phyloP scores from a whole-genome alignment of 345 rosid species.

The Brassica carinata region DNA sequence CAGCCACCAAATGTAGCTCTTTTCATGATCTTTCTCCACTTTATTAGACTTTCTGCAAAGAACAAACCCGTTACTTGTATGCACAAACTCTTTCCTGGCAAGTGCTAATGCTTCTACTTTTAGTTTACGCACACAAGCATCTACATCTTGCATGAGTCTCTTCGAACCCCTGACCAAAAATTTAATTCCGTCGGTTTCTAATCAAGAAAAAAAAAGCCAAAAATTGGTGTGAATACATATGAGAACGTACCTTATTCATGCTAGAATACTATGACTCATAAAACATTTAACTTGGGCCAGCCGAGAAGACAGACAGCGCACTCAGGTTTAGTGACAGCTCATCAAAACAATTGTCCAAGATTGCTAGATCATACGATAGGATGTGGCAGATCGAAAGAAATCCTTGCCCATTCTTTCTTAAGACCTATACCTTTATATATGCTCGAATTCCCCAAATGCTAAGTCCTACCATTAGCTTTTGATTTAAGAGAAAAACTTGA shows the following conservation, averaged over 20 bases:
- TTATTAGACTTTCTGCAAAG: too few species aligned
- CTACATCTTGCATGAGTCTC: neutral
- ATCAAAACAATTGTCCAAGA: too few species aligned
- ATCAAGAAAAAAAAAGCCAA: neutral
- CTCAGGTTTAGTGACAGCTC: too few species aligned
- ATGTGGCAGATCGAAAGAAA: too few species aligned
- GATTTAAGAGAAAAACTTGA: conserved; percentile 19
- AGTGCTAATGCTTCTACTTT: neutral
- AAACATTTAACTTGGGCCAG: neutral
- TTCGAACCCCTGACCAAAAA: neutral
- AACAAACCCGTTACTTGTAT: too few species aligned
- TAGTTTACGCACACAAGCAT: neutral
- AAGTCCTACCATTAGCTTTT: conserved; percentile 40
- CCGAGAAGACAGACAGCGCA: too few species aligned
- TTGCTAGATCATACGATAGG: too few species aligned
- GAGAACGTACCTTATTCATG: neutral
- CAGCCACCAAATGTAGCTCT: too few species aligned
- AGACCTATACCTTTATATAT: conserved; percentile 22
- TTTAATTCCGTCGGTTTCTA: neutral
- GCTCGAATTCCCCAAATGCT: conserved; percentile 12
- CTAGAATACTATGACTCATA: conserved; percentile 4
- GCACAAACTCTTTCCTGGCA: neutral
- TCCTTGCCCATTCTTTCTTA: too few species aligned
- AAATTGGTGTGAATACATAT: neutral
- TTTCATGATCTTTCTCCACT: too few species aligned